Evolutionary conservation across 2,329 filamentous ascomycete genomes (phyloP).

Genomic region (Rhynchosporium graminicola): DNA sequence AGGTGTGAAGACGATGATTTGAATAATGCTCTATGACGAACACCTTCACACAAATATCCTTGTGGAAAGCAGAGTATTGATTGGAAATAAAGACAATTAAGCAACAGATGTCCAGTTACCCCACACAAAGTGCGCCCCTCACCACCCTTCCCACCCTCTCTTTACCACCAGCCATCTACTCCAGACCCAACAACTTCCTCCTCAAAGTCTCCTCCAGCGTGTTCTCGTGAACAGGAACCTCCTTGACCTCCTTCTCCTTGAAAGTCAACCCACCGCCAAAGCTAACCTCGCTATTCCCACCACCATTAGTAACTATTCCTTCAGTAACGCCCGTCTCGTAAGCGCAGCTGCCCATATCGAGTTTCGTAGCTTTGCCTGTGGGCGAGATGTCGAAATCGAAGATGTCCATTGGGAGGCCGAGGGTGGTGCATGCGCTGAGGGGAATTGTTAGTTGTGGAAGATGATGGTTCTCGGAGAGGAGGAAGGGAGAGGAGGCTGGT

Average conservation of each 20-base stretch:
- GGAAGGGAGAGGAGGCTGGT: too few relatives aligned
- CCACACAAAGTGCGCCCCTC: neutral
- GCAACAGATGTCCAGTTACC: neutral
- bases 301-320: conserved; percentile 48
- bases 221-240: neutral
- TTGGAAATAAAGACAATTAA: neutral
- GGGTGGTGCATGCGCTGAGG: conserved; percentile 70
- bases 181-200: conserved; percentile 20
- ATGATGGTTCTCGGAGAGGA: neutral
- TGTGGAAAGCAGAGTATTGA: neutral
- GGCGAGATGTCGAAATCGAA: conserved; percentile 92
- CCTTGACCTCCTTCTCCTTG: conserved; percentile 38
- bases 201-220: conserved; percentile 20
- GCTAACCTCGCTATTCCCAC: conserved; percentile 50
- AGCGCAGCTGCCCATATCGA: conserved; percentile 72
- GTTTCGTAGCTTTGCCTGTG: conserved; percentile 55
- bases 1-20: neutral
- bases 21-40: neutral
- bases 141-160: neutral
- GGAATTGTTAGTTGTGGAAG: conserved; percentile 6
- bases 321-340: conserved; percentile 53
- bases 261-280: conserved; percentile 55
- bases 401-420: conserved; percentile 88
- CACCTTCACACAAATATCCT: neutral
- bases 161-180: neutral